phyloP scores from a whole-genome alignment of 352 stramenopile genomes.

The Globisporangium alternatum region DNA sequence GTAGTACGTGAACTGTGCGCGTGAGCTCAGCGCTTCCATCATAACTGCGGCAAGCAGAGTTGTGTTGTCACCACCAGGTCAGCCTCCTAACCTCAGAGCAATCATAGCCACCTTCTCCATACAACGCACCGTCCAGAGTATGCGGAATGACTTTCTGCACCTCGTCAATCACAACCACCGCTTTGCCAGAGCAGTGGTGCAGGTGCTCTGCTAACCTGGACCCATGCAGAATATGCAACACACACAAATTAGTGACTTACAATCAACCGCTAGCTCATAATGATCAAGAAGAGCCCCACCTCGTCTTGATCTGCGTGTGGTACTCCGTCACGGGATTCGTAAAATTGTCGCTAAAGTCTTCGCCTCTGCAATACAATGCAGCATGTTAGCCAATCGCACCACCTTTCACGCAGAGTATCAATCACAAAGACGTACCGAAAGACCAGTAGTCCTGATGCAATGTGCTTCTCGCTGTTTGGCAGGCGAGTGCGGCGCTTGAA shows the following conservation, averaged over 20 bases:
- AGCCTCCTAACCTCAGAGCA: not conserved
- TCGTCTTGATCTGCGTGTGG: conserved; percentile 83
- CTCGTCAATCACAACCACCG: conserved; percentile 90
- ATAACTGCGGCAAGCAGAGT: conserved; percentile 36
- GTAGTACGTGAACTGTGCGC: conserved; percentile 74
- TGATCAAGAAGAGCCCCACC: conserved; percentile 23
- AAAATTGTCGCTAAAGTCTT: conserved; percentile 86
- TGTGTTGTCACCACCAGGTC: not conserved
- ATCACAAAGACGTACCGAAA: conserved; percentile 41
- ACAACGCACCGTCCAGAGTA: conserved; percentile 70
- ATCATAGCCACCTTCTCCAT: not conserved
- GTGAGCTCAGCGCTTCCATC: conserved; percentile 70
- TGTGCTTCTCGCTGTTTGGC: conserved; percentile 62
- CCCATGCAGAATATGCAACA: not conserved
- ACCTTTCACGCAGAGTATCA: not conserved
- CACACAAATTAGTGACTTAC: not conserved
- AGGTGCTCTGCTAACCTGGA: conserved; percentile 76
- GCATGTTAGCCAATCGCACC: not conserved
- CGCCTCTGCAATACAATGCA: conserved; percentile 38
- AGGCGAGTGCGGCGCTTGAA: conserved; percentile 79
- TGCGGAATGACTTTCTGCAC: conserved; percentile 90
- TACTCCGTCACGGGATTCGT: conserved; percentile 81
- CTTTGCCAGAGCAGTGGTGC: conserved; percentile 78
- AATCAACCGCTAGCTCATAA: not conserved
- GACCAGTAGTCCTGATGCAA: conserved; percentile 71